phyloP scores from a whole-genome alignment of 1,139 yeast genomes.

The Lipomyces yarrowii region DNA sequence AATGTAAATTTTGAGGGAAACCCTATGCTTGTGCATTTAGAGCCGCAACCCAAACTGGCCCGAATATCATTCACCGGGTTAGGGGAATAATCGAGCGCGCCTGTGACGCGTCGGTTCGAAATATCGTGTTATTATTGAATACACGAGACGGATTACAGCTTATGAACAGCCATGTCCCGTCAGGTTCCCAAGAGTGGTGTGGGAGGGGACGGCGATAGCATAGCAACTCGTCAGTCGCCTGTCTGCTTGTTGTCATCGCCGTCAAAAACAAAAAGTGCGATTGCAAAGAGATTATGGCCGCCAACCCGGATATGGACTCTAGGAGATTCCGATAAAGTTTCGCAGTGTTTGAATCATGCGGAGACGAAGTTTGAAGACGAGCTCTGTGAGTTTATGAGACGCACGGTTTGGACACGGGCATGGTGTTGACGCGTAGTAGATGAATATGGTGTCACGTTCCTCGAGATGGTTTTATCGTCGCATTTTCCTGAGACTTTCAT shows the following conservation, averaged over 20 bases:
- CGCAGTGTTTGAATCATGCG: constrained; percentile 16
- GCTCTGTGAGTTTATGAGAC: constrained; percentile 17
- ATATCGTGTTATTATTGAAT: background rate
- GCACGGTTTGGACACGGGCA: background rate
- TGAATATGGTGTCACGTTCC: constrained; percentile 17
- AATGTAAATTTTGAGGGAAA: background rate
- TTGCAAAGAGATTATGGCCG: background rate
- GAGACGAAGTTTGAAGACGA: constrained; percentile 25
- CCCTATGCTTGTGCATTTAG: background rate
- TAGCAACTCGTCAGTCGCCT: background rate
- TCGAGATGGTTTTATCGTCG: constrained; percentile 17
- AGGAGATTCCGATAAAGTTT: constrained; percentile 14
- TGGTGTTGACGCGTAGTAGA: constrained; percentile 5
- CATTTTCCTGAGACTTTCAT: constrained; percentile 20
- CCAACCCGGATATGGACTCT: constrained; percentile 18
- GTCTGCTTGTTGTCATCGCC: constrained; percentile 2
- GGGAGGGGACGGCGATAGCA: background rate
- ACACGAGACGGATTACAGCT: background rate
- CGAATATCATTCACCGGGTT: background rate
- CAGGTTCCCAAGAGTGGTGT: background rate
- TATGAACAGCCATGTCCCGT: background rate
- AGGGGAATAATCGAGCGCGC: background rate
- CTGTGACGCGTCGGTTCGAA: background rate
- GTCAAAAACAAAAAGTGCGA: constrained; percentile 1
- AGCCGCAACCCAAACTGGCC: background rate